Base-by-base conservation (phyloP, 371 early-diverging fungal species). In the Mucor sp. region DNA sequence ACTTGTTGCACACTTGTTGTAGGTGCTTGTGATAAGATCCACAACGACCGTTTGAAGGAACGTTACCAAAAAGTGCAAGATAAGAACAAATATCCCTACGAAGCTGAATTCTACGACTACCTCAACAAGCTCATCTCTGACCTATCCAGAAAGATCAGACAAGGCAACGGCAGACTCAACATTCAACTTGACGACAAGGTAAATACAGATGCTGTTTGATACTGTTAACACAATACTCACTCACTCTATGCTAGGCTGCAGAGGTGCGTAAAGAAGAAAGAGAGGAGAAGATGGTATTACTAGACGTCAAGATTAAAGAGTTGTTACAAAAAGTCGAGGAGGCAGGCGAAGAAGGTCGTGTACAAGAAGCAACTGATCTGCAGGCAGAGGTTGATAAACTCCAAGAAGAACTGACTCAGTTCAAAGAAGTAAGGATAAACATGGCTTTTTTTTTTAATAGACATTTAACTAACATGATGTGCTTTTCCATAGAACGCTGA, bases 231-330 rank as follows among this genome's bases (percentile, higher is more conserved):
- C 9, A 5, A 17, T 41, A 17, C 4, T 25, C 8, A n/a, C 2
- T 4, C 6, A 30, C 19, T 19, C 21, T 17, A 47, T 17, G 56
- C 11, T 66, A 86, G 87, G 80, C 85, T 19, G 74, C 86, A 32
- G 91, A 92, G 56, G 82, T 85, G 21, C 83, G 85, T 59, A 90
- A 89, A 74, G 95, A 94, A 69, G 94, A 95, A 69, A 83, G 86
- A 60, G 89, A 92, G 66, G 95, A 95, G 74, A 86, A 87, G 62
- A 91, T 90, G 57, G 89, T 94, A 21, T 82, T 93, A 58, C 76
- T 95, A n/a, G 95, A 95, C 60, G 93, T 90, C 69, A 89, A 92
- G 62, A 92, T 94, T 72, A 91, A 92, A 74, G 87, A 84, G 30
- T 72, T 89, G 41, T 74, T 93, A 23, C 84, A 85, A 65, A 83